phyloP scores from a whole-genome alignment of 116 monocot genomes.

The Papilionanthe hybrid region DNA sequence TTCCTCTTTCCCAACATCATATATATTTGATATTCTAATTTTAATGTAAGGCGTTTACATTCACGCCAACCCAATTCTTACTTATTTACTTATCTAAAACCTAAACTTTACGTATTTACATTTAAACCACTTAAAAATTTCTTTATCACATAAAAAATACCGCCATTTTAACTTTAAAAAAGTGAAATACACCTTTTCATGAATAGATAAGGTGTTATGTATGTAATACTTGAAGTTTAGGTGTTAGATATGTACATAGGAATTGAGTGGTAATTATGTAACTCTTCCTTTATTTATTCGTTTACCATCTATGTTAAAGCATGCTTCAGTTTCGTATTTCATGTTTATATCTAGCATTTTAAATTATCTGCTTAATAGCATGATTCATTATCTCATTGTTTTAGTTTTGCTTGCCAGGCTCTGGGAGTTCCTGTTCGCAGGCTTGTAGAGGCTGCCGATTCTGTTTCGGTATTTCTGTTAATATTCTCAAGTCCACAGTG shows the following conservation, averaged over 20 bases:
- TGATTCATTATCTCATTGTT: neutral
- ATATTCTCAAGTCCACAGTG: neutral
- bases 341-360: neutral
- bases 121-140: too few relatives aligned
- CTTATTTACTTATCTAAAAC: too few relatives aligned
- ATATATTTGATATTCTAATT: neutral
- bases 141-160: too few relatives aligned
- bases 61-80: too few relatives aligned
- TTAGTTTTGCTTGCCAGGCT: constrained; percentile 15
- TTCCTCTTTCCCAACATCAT: neutral
- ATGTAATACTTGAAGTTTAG: too few relatives aligned
- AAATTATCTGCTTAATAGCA: neutral
- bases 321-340: neutral
- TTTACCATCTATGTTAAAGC: neutral
- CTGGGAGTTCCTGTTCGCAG: constrained; percentile 36
- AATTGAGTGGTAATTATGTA: too few relatives aligned
- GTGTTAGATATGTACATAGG: too few relatives aligned
- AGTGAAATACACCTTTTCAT: too few relatives aligned
- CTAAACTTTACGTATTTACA: too few relatives aligned
- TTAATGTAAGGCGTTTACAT: neutral
- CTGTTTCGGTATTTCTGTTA: constrained; percentile 28
- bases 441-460: constrained; percentile 41
- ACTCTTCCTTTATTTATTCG: neutral
- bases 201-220: too few relatives aligned
- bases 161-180: too few relatives aligned